phyloP scores from a whole-genome alignment of 108 stramenopile genomes.

The Fistulifera pelliculosa region DNA sequence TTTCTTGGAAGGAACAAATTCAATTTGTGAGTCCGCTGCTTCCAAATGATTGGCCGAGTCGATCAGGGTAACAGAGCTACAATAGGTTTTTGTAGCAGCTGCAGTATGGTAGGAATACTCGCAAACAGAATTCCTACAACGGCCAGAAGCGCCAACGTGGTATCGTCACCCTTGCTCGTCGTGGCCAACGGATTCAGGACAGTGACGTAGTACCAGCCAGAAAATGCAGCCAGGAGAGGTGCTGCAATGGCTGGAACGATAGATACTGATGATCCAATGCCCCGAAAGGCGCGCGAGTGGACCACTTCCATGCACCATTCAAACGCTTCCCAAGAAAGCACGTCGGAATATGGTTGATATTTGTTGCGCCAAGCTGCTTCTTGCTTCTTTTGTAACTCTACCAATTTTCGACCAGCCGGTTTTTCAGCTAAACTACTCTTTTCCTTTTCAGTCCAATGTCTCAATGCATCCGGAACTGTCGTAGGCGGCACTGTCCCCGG shows the following conservation, averaged over 20 bases:
- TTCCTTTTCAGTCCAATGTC: conserved; percentile 64
- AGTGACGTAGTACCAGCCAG: conserved; percentile 14
- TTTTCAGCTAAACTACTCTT: conserved; percentile 21
- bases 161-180: not conserved
- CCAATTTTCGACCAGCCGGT: conserved; percentile 34
- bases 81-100: conserved; percentile 15
- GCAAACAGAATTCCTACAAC: conserved; percentile 14
- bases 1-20: conserved; percentile 48
- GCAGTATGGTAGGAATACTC: conserved; percentile 30
- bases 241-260: conserved; percentile 11
- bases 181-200: conserved; percentile 14
- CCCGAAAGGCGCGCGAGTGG: conserved; percentile 64
- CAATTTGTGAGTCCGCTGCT: conserved; percentile 56
- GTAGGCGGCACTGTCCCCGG: conserved; percentile 25
- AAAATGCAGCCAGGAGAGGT: conserved; percentile 18
- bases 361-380: conserved; percentile 47
- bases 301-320: conserved; percentile 79
- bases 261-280: conserved; percentile 14
- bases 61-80: conserved; percentile 68
- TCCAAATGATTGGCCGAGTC: conserved; percentile 75
- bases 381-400: conserved; percentile 36
- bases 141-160: not conserved
- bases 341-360: conserved; percentile 20
- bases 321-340: conserved; percentile 55
- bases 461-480: conserved; percentile 59